Evolutionary conservation across 1,139 yeast genomes (phyloP).

Genomic region (Kurtzmaniella quercitrusa): DNA sequence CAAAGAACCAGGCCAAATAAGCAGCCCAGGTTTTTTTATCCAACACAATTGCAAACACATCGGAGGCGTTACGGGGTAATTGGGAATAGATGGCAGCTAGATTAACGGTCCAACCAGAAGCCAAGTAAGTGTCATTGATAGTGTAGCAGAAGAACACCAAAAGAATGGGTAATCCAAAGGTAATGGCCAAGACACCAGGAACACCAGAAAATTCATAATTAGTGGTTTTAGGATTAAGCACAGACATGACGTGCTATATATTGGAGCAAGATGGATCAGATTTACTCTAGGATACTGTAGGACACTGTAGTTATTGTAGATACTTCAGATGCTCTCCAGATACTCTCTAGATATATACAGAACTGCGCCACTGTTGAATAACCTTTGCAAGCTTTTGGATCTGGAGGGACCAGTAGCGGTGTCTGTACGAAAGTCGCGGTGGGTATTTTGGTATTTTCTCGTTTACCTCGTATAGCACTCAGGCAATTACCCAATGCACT

Average conservation of each 20-base stretch:
- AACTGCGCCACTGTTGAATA: too few relatives aligned
- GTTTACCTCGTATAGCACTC: not conserved
- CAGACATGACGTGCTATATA: too few relatives aligned
- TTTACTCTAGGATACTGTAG: too few relatives aligned
- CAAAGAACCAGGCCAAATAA: slow-evolving; percentile 72
- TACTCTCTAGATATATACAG: too few relatives aligned
- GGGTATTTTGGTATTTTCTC: not conserved
- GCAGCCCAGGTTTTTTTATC: slow-evolving; percentile 53
- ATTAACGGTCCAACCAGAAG: slow-evolving; percentile 45
- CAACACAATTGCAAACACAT: slow-evolving; percentile 25
- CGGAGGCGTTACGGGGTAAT: slow-evolving; percentile 21
- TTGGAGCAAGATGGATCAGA: too few relatives aligned
- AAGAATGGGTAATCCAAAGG: slow-evolving; percentile 64
- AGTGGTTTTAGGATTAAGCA: slow-evolving; percentile 65
- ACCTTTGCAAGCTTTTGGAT: not conserved
- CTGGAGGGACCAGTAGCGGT: not conserved
- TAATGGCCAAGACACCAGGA: slow-evolving; percentile 65
- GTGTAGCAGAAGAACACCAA: slow-evolving; percentile 56
- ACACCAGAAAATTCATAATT: slow-evolving; percentile 76
- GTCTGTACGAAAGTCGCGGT: not conserved
- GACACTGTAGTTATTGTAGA: too few relatives aligned
- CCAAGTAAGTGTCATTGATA: slow-evolving; percentile 52
- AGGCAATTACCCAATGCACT: not conserved
- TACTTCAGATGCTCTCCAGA: too few relatives aligned
- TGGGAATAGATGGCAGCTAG: slow-evolving; percentile 25